Base-by-base conservation (phyloP, 2,329 filamentous ascomycete species). In the Alternaria sp. region DNA sequence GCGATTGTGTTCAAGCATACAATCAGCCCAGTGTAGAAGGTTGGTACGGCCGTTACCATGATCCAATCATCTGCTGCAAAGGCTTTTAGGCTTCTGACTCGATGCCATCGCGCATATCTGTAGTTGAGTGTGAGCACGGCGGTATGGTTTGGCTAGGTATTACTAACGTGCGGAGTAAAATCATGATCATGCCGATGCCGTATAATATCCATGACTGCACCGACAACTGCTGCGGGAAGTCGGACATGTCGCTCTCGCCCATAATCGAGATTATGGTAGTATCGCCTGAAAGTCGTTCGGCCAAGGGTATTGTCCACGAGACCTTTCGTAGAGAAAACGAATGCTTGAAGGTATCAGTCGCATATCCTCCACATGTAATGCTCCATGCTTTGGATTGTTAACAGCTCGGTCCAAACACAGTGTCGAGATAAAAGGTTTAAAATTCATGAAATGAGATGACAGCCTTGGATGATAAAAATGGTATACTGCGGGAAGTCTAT, bases 1-100 rank as follows among this genome's bases (percentile, higher is more conserved):
- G 75, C 75, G 36, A 82, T 81, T n/a, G 77, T 67, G 61, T 83
- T 83, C 56, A 83, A 64, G 59, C 77, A 80, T 15, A 82, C 76
- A 2, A 83, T 74, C 9, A 84, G 72, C 5, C 74, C 71, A 0
- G 81, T 83, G 62, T 83, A 84, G 44, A 77, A 76, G 11, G 71
- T 55, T 17, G 69, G 68, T 11, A 72, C 70, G 7, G 62, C 64
- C 3, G 69, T 71, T n/a, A 75, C 52, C 75, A 77, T 76, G 15
- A 77, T 44, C 71, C 74, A 78, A 56, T 78, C 75, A 54, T 78
- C 75, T 12, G 62, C 47, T 21, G 68, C 72, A 19, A 73, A 70
- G 21, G 65, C 65, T 25, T 55, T 55, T 25, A 64, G 43, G 47
- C 65, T 71, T 50, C 72, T 60, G n/a, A 69, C 68, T 54, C 74